Evolutionary conservation across 257 asterid genomes (phyloP), one percentile per base, ranked within the genome.

Genomic region (Forsythia viridissima): DNA sequence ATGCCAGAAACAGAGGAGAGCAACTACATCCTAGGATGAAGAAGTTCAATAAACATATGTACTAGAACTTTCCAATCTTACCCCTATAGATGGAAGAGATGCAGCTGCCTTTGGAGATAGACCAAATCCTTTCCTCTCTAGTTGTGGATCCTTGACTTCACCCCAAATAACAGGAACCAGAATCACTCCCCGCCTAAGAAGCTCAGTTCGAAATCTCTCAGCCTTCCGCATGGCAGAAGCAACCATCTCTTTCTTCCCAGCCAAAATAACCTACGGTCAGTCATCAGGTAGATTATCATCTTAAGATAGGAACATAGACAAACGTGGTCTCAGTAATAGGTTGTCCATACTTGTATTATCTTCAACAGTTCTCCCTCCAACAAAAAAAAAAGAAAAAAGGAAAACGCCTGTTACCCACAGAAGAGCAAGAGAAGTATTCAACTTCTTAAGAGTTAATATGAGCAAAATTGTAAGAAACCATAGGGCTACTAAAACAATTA

Each of bases 61-160:
- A 70, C 48, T 24, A 16, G 61, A 68, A 67, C 13, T 69, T 72
- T 13, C 20, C 52, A 42, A 66, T 70, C 86, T 84, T 86, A 93
- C 99, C 91, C 99, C 99, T 8, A 93, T 86, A 65, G 97, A 93
- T 82, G 99, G 97, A 75, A 95, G 97, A 77, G 99, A 92, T 76
- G 92, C 74, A 2, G 91, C 84, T 75, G 92, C 88, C 77, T 90
- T 95, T 75, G 91, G 79, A 75, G 98, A 86, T 83, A 70, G 80
- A 55, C 99, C 98, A 85, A 95, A 95, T 72, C 99, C 99, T 91
- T 93, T 95, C 88, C 80, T 95, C 86, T 87, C 93, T 34, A 77
- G 13, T 74, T 82, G 80, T 38, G 89, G 85, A 72, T 83, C 92
- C 75, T 82, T 80, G 55, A 87, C 84, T 83, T 93, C 90, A 52